Evolutionary conservation across 2,329 filamentous ascomycete species (phyloP), one percentile per base, ranked within the genome.

Genomic region (Trichophyton simii): DNA sequence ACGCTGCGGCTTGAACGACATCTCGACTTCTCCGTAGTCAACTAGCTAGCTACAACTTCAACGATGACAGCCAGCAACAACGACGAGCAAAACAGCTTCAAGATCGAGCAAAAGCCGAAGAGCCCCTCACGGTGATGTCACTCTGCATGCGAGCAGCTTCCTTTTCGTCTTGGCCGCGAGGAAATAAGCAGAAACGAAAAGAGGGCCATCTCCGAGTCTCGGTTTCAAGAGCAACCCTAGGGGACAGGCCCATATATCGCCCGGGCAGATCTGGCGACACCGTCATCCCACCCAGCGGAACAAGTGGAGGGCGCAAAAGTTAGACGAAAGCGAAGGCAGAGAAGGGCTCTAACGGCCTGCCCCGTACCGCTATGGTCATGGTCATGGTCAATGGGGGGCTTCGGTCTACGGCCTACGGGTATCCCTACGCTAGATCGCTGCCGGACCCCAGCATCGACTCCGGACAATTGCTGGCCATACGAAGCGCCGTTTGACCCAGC

Each of bases 1-100:
- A 70, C 54, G 31, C 54, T 57, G 54, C 36, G 20, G 22, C 15
- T 34, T 42, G 18, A 38, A 41, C 50, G 50, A 25, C 50, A 55
- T 55, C 50, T 55, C 18, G 34, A 11, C 31, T 3, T 18, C 50
- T 34, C 18, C 50, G 11, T 3, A 7, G 7, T 9, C 11, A 18
- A 18, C 18, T 18, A 18, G 18, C 18, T 18, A 25, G 15, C 20
- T 5, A 44, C 46, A 25, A 50, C 46, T 13, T 15, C 15, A 22
- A n/a, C 41, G 34, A 38, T 38, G n/a, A 44, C 41, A 44, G 6
- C 13, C 41, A 44, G n/a, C n/a, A n/a, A 18, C 7, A 5, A 1
- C 1, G n/a, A 44, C 41, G 13, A 44, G 34, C 34, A 36, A 44
- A 8, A 44, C 41, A 25, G 44, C 44, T 50, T 50, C 46, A 31